A percentile compares a stretch with the other conserved stretches of the same genome.
Evolutionary conservation across 2,329 filamentous ascomycete species (phyloP).

Genomic region (Claviceps purpurea): DNA sequence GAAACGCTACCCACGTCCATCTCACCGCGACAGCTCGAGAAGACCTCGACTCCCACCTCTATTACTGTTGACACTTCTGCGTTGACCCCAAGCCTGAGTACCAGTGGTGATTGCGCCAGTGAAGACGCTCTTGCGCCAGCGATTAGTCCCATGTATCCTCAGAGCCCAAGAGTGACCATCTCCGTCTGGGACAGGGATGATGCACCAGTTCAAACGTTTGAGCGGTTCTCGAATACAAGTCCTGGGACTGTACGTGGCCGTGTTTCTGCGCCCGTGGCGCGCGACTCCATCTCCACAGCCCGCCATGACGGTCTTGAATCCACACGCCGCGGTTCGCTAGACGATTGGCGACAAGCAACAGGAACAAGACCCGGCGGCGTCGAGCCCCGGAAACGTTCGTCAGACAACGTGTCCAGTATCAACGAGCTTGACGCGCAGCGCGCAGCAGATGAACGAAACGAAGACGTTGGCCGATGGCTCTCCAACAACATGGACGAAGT

Average conservation of each 20-base stretch:
- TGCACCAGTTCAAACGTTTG: conserved; percentile 23
- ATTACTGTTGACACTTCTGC: conserved; percentile 20
- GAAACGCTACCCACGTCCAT: conserved; percentile 21
- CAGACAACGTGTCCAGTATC: conserved; percentile 30
- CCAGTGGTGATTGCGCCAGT: conserved; percentile 33
- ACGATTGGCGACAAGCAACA: conserved; percentile 26
- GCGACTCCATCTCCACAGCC: conserved; percentile 23
- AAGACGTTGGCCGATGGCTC: conserved; percentile 39
- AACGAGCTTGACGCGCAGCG: conserved; percentile 34
- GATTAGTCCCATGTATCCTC: conserved; percentile 27
- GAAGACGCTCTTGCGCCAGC: conserved; percentile 32
- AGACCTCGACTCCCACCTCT: conserved; percentile 22
- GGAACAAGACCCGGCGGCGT: conserved; percentile 31
- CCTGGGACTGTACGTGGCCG: conserved; percentile 20
- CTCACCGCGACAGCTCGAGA: conserved; percentile 29
- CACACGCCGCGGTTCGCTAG: conserved; percentile 24
- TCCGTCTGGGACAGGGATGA: conserved; percentile 40
- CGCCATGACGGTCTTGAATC: conserved; percentile 10
- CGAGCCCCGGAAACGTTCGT: conserved; percentile 31
- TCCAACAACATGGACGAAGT: conserved; percentile 19
- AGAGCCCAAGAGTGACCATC: conserved; percentile 42
- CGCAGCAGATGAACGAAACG: conserved; percentile 31
- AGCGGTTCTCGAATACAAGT: conserved; percentile 26
- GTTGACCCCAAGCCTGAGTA: conserved; percentile 35
- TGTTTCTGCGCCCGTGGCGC: conserved; percentile 13